Evolutionary conservation across 371 early-diverging fungal species (phyloP).

Genomic region (Scutellospora calospora): DNA sequence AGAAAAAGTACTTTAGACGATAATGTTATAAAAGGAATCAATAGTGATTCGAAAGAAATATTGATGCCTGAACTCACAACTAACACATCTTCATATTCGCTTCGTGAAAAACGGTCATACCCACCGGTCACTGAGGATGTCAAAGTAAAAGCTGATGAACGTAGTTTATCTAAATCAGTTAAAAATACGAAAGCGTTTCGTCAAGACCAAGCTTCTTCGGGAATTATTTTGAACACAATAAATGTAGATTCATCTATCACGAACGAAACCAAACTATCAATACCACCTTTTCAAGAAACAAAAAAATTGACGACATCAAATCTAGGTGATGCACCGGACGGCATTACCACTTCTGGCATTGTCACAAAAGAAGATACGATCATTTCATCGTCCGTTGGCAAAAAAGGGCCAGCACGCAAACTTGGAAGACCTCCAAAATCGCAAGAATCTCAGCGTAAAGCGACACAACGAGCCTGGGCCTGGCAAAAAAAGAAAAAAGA

Average conservation of each 20-base stretch:
- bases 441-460: background rate
- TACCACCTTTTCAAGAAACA: background rate
- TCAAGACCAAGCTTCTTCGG: background rate
- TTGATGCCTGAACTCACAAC: too few species aligned
- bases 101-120: constrained; percentile 21
- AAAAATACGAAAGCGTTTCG: background rate
- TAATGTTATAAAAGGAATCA: too few species aligned
- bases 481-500: constrained; percentile 37
- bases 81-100: background rate
- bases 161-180: background rate
- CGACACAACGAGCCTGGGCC: background rate
- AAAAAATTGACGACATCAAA: background rate
- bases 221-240: background rate
- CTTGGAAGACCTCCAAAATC: constrained; percentile 29
- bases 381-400: background rate
- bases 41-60: too few species aligned
- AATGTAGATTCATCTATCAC: background rate
- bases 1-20: too few species aligned
- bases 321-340: background rate
- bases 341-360: background rate
- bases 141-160: background rate
- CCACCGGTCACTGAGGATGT: background rate
- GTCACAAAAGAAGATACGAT: background rate
- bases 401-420: constrained; percentile 4
- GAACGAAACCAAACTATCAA: background rate